These are phyloP conservation scores for Meyerozyma sp. DNA, from an alignment of 1,139 yeast species.

Conservation along the genomic window DNA sequence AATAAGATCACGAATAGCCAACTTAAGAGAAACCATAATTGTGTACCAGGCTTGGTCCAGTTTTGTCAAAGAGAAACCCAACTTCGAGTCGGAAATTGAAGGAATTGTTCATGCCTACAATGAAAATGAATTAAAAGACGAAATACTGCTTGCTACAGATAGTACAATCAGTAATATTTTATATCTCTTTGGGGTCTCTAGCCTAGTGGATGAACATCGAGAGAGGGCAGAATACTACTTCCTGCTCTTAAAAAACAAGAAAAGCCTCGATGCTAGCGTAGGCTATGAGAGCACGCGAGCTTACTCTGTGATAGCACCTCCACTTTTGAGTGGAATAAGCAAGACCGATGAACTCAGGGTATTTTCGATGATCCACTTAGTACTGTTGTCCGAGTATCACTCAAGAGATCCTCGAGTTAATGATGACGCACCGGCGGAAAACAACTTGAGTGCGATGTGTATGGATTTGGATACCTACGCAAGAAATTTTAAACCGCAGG, in stretches of 20 bases:
- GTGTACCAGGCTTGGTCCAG: neutral
- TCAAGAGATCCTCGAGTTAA: neutral
- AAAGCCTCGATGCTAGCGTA: too few species aligned
- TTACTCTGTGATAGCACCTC: neutral
- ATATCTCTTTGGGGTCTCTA: neutral
- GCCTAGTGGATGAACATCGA: neutral
- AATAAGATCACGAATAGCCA: neutral
- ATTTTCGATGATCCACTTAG: neutral
- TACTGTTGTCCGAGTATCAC: neutral
- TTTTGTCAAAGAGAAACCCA: neutral
- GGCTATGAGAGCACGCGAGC: neutral
- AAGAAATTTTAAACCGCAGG: neutral
- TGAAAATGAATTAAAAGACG: neutral
- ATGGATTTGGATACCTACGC: neutral
- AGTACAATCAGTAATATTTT: neutral
- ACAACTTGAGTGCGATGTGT: neutral
- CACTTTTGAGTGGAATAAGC: neutral
- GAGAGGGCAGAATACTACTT: neutral
- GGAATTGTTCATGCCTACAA: neutral
- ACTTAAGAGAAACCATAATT: constrained; percentile 1
- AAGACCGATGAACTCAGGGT: neutral
- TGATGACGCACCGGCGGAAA: neutral
- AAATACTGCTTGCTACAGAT: neutral
- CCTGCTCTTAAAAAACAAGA: neutral
- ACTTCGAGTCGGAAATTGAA: neutral